These are phyloP conservation scores for Penicillium sp. DNA, from an alignment of 2,329 filamentous ascomycete species.

Conservation along the genomic window DNA sequence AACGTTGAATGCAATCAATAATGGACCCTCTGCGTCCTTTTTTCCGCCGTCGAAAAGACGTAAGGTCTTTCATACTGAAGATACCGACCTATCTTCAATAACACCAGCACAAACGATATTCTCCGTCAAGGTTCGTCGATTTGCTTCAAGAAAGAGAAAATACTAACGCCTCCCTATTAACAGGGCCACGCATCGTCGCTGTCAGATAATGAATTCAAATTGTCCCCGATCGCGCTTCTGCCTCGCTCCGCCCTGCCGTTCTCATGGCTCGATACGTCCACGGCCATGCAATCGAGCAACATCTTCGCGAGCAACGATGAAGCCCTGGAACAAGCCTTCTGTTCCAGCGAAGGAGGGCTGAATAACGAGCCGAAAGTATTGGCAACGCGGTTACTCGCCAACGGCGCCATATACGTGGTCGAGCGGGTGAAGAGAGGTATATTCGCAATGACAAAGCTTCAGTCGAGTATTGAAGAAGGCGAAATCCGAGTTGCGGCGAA, in stretches of 20 bases:
- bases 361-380: conserved; percentile 28
- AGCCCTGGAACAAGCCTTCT: conserved; percentile 29
- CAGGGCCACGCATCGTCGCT: conserved; percentile 35
- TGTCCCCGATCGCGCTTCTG: conserved; percentile 34
- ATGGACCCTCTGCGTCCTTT: conserved; percentile 7
- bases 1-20: conserved; percentile 29
- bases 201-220: conserved; percentile 30
- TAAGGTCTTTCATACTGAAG: conserved; percentile 23
- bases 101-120: conserved; percentile 17
- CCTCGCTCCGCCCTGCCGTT: conserved; percentile 35
- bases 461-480: conserved; percentile 31
- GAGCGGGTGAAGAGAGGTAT: conserved; percentile 38
- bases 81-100: not conserved
- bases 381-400: conserved; percentile 26
- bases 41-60: conserved; percentile 31
- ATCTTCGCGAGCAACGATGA: conserved; percentile 38
- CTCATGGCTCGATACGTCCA: conserved; percentile 35
- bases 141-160: not conserved
- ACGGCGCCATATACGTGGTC: conserved; percentile 33
- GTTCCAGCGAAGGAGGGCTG: not conserved
- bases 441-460: conserved; percentile 37
- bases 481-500: conserved; percentile 37
- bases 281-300: conserved; percentile 29
- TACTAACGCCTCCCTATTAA: not conserved
- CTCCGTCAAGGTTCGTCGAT: conserved; percentile 29